Evolutionary conservation across 177 flowering plant species (phyloP).

Genomic region (Vitis hybrid): DNA sequence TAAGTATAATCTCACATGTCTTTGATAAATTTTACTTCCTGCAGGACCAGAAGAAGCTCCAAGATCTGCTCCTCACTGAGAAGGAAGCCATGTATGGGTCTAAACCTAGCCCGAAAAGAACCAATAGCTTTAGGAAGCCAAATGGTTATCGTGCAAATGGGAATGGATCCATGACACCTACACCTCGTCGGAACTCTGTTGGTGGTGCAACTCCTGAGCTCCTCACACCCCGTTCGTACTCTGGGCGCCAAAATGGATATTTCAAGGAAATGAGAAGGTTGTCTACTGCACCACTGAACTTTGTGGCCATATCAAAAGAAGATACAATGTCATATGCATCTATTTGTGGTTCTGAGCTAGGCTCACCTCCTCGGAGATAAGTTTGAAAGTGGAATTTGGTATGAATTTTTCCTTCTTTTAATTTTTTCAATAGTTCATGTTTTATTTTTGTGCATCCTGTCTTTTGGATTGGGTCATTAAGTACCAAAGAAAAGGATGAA

Average conservation of each 20-base stretch:
- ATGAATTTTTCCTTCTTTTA: background rate
- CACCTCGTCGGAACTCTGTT: slow-evolving; percentile 71
- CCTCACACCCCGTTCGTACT: slow-evolving; percentile 73
- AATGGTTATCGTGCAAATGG: slow-evolving; percentile 71
- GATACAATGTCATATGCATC: slow-evolving; percentile 82
- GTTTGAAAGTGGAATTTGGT: slow-evolving; percentile 14
- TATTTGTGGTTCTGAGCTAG: slow-evolving; percentile 70
- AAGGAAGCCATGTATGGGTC: slow-evolving; percentile 91
- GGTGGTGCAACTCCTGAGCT: slow-evolving; percentile 67
- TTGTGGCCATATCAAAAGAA: slow-evolving; percentile 76
- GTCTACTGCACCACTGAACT: slow-evolving; percentile 76
- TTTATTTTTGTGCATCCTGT: too few species aligned
- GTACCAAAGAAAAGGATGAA: too few species aligned
- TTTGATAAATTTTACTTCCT: background rate
- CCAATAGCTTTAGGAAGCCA: slow-evolving; percentile 62
- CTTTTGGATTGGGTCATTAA: too few species aligned
- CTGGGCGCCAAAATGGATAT: slow-evolving; percentile 84
- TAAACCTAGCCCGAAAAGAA: slow-evolving; percentile 82
- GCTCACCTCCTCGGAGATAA: slow-evolving; percentile 65
- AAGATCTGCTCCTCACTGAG: slow-evolving; percentile 75
- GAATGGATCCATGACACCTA: slow-evolving; percentile 78
- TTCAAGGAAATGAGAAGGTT: slow-evolving; percentile 81
- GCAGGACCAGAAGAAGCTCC: slow-evolving; percentile 95
- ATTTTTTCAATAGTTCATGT: too few species aligned
- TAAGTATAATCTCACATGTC: background rate